Base-by-base conservation (phyloP, 768 basidiomycete species). In the Mycena amicta region DNA sequence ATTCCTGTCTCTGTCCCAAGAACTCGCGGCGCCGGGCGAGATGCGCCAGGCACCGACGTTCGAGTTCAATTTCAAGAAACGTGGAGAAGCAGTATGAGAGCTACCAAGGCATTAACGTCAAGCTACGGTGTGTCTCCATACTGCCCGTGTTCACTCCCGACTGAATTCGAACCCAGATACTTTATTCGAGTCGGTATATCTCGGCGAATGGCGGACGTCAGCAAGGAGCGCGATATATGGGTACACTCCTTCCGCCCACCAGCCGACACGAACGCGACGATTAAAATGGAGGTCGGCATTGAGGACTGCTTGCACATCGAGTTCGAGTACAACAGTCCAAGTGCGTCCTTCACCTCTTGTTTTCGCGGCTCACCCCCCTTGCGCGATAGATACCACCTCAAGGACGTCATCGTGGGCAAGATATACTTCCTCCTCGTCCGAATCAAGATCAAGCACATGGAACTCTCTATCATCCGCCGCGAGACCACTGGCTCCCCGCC, bases 361-460 rank as follows among this genome's bases (percentile, higher is more conserved):
- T 55, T 18, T 41, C 39, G 33, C 12, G 50, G 15, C 18, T 50
- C n/a, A 30, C 29, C 64, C 25, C 33, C 40, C 11, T 49, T 26
- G 40, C 25, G n/a, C 56, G 4, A 37, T 52, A 99, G 96, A 75
- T 99, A 99, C 74, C 97, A 99, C 71, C 76, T 98, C 59, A 98
- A 98, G 76, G 96, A 98, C 70, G 97, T 98, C 52, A 98, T 98
- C 46, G 95, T 99, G 27, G 97, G 97, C 74, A 98, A 98, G 81
- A 98, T 98, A 71, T 98, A 96, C 79, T 98, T 99, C 79, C 80
- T 99, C 51, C 88, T 98, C 41, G 95, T 98, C 6, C 89, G 97
- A 55, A 98, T 99, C 81, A 98, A 93, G 82, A 99, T 98, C 77
- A 98, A 99, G 75, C 95, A 98, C 67, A 98, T 98, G 96, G 95